Base-by-base conservation (phyloP, 1,284 basidiomycete genomes). In the Blastosporella zonata region DNA sequence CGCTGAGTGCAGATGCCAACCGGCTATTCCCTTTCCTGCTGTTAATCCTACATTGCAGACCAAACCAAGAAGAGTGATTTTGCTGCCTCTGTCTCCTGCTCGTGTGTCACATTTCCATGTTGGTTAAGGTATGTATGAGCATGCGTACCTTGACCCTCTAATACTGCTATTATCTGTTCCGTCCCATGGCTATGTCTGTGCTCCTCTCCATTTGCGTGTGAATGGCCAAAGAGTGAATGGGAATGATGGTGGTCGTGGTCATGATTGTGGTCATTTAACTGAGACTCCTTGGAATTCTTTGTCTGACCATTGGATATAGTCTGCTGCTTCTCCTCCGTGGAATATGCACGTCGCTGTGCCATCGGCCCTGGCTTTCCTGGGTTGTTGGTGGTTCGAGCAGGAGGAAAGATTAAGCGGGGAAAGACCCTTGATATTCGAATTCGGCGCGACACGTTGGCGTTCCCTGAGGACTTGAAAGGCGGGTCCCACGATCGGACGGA, bases 1-100 rank as follows among this genome's bases (percentile, higher is more conserved):
- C 2, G 95, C 93, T 5, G 91, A 94, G 64, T 97, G 93, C 80
- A 89, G 79, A 57, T 75, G 87, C 79, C 89, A 87, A 46, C 93
- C 90, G 47, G 91, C 93, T 8, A 80, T 62, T 21, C 93, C 95
- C 66, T 99, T 99, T 22, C 84, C 74, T 10, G 75, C 72, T 0
- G 93, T 97, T 52, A 99, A 72, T 1, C 77, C 82, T 23, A 98
- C 72, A 62, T 98, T 99, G 43, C 86, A 78, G 35, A 82, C 79
- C n/a, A 99, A 74, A 1, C 96, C 96, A 56, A 95, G 70, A 43
- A 96, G 71, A 1, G 92, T 95, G 56, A 95, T 90, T 56, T 77
- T 79, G 54, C 85, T 91, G 12, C 93, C 93, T 59, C 83, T 73
- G 67, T 95, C 92, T 36, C 84, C 84, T 61, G 43, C 25, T 43